phyloP scores from a whole-genome alignment of 441 rosid species.

The Adansonia madagascariensis region DNA sequence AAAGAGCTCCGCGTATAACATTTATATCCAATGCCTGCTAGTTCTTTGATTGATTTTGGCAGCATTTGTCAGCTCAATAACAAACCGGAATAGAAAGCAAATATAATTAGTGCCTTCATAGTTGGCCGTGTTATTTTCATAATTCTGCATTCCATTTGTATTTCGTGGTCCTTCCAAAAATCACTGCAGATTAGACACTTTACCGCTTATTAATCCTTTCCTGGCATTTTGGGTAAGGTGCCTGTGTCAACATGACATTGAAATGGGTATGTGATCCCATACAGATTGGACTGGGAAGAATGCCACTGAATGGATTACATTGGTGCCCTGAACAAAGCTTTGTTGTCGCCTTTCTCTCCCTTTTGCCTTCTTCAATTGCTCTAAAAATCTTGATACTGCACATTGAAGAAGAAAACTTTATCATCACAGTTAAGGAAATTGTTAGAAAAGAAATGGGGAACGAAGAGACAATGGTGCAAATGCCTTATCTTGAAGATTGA shows the following conservation, averaged over 20 bases:
- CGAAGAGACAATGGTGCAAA: neutral
- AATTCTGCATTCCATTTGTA: neutral
- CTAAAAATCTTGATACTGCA: neutral
- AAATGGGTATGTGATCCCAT: slow-evolving; percentile 5
- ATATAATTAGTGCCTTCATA: neutral
- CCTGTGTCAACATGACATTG: neutral
- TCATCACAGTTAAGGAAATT: neutral
- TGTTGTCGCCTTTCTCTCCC: neutral
- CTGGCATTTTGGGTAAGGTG: neutral
- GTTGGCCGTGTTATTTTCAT: neutral
- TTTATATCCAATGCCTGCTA: slow-evolving; percentile 1
- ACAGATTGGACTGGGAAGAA: neutral
- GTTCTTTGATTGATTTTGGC: neutral
- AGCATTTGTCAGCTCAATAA: neutral
- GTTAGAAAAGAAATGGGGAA: neutral
- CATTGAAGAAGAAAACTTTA: neutral
- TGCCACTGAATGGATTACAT: neutral
- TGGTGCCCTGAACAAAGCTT: neutral
- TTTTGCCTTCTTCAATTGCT: neutral
- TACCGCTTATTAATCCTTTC: neutral
- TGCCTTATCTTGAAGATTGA: neutral
- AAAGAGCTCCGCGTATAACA: slow-evolving; percentile 4
- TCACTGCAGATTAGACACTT: neutral
- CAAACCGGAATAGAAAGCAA: neutral
- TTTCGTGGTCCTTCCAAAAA: neutral